Base-by-base conservation (phyloP, 169 alveolate species). In the Cryptosporidium viatorum region DNA sequence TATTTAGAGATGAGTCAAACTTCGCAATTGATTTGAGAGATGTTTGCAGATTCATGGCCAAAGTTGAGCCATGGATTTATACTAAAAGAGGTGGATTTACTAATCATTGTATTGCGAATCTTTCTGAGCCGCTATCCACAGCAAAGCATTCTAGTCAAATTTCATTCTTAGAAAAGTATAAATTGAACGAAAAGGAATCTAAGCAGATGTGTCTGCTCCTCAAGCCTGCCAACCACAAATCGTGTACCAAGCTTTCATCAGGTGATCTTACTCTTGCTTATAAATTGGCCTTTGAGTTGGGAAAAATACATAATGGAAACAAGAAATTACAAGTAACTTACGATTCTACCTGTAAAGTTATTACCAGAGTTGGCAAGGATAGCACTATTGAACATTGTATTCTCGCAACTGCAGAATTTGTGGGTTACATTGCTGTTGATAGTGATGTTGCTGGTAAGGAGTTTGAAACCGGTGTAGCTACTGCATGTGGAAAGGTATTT, bases 391-490 rank as follows among this genome's bases (percentile, higher is more conserved):
- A 80, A 26, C 89, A 80, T 14, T 80, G 89, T 26, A 80, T 59
- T 48, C 39, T 80, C 6, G 89, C 89, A 26, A 65, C 75, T 12
- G 89, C 89, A 7, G 89, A 80, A n/a, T 80, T 80, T 65, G 89
- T 80, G 16, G 89, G 89, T 1, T 29, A 18, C 14, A 80, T 80
- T 80, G 89, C 89, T 18, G 74, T 80, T 41, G 89, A 80, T 3
- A 80, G 89, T 4, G 68, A 50, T 37, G 67, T 43, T 39, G 51
- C 89, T 7, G 89, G 89, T 18, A 67, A 41, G 39, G 89, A 62
- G 26, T 65, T 80, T 35, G 75, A 62, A 33, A 65, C 33, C 18
- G 89, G 89, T 1, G 89, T 80, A 29, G 48, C 67, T 9, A 31
- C 21, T 9, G 67, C 59, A 14, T 80, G 89, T 80, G 75, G 43